phyloP scores from a whole-genome alignment of 768 basidiomycete genomes.

The Rubroboletus pulcherrimus region DNA sequence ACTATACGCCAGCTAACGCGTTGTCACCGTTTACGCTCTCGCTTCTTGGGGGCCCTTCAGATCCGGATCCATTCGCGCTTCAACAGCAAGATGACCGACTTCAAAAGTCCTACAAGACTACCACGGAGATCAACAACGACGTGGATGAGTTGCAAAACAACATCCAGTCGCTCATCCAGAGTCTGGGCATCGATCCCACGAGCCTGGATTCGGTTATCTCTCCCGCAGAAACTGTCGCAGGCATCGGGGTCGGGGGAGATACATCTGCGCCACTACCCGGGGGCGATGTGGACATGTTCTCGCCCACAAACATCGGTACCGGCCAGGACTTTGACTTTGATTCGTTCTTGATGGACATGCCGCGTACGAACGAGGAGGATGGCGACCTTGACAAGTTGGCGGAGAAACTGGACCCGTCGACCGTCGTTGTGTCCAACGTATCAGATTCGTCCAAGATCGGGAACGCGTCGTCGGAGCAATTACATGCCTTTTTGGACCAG shows the following conservation, averaged over 20 bases:
- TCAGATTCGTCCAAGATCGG: constrained; percentile 29
- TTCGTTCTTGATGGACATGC: constrained; percentile 39
- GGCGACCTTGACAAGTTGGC: constrained; percentile 34
- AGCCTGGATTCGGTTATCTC: constrained; percentile 14
- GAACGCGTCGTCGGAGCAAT: constrained; percentile 33
- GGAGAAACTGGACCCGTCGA: constrained; percentile 30
- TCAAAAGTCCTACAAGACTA: constrained; percentile 54
- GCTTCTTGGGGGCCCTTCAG: constrained; percentile 23
- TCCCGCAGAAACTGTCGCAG: constrained; percentile 7
- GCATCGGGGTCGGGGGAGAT: constrained; percentile 8
- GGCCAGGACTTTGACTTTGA: constrained; percentile 37
- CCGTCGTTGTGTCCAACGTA: constrained; percentile 28
- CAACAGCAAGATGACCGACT: constrained; percentile 42
- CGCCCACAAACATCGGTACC: neutral
- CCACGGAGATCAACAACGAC: constrained; percentile 65
- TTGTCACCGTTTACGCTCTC: constrained; percentile 25
- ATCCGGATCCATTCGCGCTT: constrained; percentile 31
- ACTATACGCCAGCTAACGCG: constrained; percentile 22
- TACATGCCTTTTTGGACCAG: constrained; percentile 44
- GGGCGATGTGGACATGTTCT: constrained; percentile 20
- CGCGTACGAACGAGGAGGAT: constrained; percentile 27
- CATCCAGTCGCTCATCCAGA: constrained; percentile 69
- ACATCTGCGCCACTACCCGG: neutral
- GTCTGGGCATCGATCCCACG: constrained; percentile 60
- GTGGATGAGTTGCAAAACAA: constrained; percentile 66